phyloP scores from a whole-genome alignment of 306 rosid species.

The Cicer pinnatifidum region DNA sequence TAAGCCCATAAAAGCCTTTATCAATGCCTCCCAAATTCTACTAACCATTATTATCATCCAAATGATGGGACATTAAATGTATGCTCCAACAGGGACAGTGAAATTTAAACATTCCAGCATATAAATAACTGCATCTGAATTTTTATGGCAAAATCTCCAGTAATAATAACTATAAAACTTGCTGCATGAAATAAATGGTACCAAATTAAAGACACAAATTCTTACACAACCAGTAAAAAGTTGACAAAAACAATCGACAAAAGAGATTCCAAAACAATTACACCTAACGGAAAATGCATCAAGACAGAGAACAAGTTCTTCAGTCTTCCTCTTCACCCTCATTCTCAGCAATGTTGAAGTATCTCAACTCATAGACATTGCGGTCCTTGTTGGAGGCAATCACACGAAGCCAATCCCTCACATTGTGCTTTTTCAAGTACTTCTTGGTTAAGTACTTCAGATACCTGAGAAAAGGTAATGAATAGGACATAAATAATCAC shows the following conservation, averaged over 20 bases:
- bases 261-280: slow-evolving; percentile 29
- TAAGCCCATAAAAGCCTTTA: neutral
- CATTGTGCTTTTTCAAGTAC: slow-evolving; percentile 94
- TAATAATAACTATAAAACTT: slow-evolving; percentile 41
- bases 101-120: neutral
- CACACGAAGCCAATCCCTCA: slow-evolving; percentile 95
- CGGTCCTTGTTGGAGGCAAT: slow-evolving; percentile 92
- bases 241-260: slow-evolving; percentile 35
- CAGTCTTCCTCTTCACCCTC: slow-evolving; percentile 94
- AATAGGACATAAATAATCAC: neutral
- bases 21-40: neutral
- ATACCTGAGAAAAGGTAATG: slow-evolving; percentile 54
- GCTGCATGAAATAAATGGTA: slow-evolving; percentile 6
- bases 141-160: slow-evolving; percentile 18
- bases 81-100: neutral
- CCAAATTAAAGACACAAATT: slow-evolving; percentile 36
- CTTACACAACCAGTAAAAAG: slow-evolving; percentile 42
- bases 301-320: slow-evolving; percentile 30
- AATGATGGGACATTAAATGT: neutral
- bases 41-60: neutral
- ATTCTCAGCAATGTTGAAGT: slow-evolving; percentile 93
- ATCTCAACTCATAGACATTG: slow-evolving; percentile 82
- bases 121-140: neutral
- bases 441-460: slow-evolving; percentile 87
- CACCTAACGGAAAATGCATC: slow-evolving; percentile 40